A percentile compares a stretch with the other conserved stretches of the same genome.
These are phyloP conservation scores for Paramecium primaurelia DNA, from an alignment of 73 alveolate species.

Conservation along the genomic window DNA sequence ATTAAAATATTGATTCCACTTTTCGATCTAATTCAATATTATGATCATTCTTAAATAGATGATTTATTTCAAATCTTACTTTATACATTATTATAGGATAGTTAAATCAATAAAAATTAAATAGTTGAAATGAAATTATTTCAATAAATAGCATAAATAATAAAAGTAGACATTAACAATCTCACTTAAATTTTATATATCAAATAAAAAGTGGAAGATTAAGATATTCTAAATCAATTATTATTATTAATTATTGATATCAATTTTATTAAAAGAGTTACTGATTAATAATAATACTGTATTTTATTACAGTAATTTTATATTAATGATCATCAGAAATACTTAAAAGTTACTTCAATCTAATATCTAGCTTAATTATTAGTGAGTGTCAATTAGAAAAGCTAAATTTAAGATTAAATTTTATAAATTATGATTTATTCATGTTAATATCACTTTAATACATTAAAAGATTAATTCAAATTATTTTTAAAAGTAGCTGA, in stretches of 20 bases:
- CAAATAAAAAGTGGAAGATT: background rate
- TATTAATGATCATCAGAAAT: background rate
- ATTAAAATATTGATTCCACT: background rate
- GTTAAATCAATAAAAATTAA: background rate
- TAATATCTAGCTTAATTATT: background rate
- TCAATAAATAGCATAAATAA: background rate
- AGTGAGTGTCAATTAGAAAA: background rate
- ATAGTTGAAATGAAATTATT: background rate
- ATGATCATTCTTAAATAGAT: background rate
- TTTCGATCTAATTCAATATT: background rate
- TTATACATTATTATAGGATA: background rate
- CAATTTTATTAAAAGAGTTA: background rate
- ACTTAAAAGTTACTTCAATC: background rate
- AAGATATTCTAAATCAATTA: background rate
- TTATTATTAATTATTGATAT: background rate
- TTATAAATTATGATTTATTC: background rate
- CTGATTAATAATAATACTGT: background rate
- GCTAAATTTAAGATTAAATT: background rate
- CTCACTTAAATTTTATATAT: background rate
- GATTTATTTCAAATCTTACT: background rate
- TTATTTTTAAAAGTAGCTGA: background rate
- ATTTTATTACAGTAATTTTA: background rate
- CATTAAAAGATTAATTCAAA: background rate
- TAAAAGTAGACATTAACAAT: background rate
- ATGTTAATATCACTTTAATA: background rate